Percentiles rank a stretch among this genome's conserved stretches.
Evolutionary conservation across 2,329 filamentous ascomycete genomes (phyloP).

Genomic region (Eurotiales sp.): DNA sequence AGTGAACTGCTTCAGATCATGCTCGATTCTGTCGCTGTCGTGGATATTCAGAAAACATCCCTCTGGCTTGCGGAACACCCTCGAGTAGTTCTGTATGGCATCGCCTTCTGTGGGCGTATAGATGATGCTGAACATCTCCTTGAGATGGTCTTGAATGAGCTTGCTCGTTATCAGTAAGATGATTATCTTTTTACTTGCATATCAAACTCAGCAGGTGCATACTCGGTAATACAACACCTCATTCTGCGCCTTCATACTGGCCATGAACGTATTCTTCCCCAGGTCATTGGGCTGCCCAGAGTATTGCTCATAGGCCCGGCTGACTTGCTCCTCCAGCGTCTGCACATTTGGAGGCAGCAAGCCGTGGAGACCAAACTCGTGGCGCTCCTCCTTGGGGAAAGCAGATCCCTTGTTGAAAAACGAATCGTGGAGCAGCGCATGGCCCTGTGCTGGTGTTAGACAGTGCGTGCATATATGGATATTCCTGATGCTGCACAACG

Average conservation of each 20-base stretch:
- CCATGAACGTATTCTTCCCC: conserved; percentile 84
- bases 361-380: conserved; percentile 66
- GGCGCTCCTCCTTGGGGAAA: conserved; percentile 66
- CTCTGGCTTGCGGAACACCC: conserved; percentile 71
- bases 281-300: conserved; percentile 58
- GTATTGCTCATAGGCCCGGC: conserved; percentile 79
- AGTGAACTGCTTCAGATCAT: conserved; percentile 50
- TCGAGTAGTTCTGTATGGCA: conserved; percentile 79
- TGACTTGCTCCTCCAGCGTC: conserved; percentile 70
- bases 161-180: conserved; percentile 31
- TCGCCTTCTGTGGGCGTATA: conserved; percentile 90
- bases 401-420: conserved; percentile 74
- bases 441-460: conserved; percentile 31
- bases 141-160: conserved; percentile 71
- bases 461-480: background rate
- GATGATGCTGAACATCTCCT: conserved; percentile 86
- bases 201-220: conserved; percentile 35
- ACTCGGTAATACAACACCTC: conserved; percentile 76
- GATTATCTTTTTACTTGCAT: background rate
- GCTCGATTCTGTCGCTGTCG: conserved; percentile 62
- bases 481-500: background rate
- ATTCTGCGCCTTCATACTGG: conserved; percentile 80
- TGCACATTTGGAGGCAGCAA: conserved; percentile 70
- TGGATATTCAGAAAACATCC: conserved; percentile 77
- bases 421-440: conserved; percentile 59